A percentile compares a stretch with the other conserved stretches of the same genome.
Evolutionary conservation across 805 yeast species (phyloP).

Genomic region (Wickerhamomyces strasburgensis): DNA sequence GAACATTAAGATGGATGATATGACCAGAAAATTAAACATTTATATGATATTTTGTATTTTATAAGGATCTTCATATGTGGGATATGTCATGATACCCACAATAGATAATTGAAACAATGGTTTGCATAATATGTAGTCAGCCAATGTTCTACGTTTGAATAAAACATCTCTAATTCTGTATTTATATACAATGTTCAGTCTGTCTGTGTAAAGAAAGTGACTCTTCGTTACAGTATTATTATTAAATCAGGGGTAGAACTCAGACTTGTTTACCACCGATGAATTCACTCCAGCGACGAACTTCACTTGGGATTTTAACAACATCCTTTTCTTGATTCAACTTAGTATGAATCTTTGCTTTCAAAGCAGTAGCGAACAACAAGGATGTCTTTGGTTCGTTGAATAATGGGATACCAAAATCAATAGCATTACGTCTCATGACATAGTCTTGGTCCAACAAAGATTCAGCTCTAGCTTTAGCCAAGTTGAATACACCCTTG

Average conservation of each 20-base stretch:
- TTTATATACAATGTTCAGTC: not conserved
- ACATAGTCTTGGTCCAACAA: constrained; percentile 86
- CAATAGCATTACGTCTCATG: constrained; percentile 99
- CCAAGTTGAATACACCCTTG: constrained; percentile 86
- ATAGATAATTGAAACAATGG: too few relatives aligned
- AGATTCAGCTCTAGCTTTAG: constrained; percentile 81
- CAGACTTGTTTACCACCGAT: constrained; percentile 87
- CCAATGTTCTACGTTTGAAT: too few relatives aligned
- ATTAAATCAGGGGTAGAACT: too few relatives aligned
- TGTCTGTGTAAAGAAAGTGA: too few relatives aligned
- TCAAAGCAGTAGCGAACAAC: constrained; percentile 79
- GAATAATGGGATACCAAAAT: constrained; percentile 92
- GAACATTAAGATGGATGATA: too few relatives aligned
- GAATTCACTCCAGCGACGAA: constrained; percentile 93
- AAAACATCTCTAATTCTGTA: too few relatives aligned
- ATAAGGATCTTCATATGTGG: too few relatives aligned
- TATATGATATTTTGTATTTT: too few relatives aligned
- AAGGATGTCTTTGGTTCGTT: constrained; percentile 93
- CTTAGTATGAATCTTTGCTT: constrained; percentile 55
- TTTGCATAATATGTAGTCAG: too few relatives aligned
- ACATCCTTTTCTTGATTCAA: constrained; percentile 42
- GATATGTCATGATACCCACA: too few relatives aligned
- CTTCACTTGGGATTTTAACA: constrained; percentile 76
- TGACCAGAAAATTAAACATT: too few relatives aligned
- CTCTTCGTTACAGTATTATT: too few relatives aligned